Percentiles rank a stretch among this genome's conserved stretches.
Evolutionary conservation across 306 rosid species (phyloP).

Genomic region (Casuarina cunninghamiana): DNA sequence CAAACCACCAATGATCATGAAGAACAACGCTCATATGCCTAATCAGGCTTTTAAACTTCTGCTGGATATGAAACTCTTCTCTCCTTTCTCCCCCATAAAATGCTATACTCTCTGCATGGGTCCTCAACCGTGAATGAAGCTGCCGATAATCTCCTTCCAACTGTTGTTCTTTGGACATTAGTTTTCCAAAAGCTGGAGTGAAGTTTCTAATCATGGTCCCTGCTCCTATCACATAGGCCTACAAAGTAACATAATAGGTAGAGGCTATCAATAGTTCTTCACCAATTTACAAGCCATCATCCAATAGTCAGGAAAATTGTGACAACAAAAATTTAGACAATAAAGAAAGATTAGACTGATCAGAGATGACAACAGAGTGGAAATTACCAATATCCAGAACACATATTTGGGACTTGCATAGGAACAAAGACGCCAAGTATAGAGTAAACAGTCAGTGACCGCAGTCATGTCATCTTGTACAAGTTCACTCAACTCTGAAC

Average conservation of each 20-base stretch:
- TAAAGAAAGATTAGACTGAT: background rate
- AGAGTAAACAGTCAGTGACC: conserved; percentile 84
- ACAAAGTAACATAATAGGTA: conserved; percentile 37
- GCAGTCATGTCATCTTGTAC: conserved; percentile 96
- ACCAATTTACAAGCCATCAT: conserved; percentile 26
- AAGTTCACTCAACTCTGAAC: conserved; percentile 96
- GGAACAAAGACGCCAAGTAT: conserved; percentile 95
- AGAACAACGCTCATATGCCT: conserved; percentile 66
- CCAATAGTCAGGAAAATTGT: conserved; percentile 14
- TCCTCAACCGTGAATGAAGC: conserved; percentile 93
- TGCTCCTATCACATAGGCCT: conserved; percentile 93
- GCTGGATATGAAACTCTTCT: conserved; percentile 87
- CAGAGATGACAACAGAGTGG: conserved; percentile 22
- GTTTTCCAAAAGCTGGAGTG: conserved; percentile 94
- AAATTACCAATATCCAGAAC: conserved; percentile 90
- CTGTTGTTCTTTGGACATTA: conserved; percentile 91
- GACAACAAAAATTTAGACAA: background rate
- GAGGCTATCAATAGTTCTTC: conserved; percentile 27
- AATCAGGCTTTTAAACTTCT: conserved; percentile 66
- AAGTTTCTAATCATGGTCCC: conserved; percentile 81
- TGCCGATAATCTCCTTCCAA: conserved; percentile 97
- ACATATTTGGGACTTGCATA: conserved; percentile 99
- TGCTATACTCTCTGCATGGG: conserved; percentile 96
- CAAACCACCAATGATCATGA: conserved; percentile 99
- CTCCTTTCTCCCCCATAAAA: conserved; percentile 92